Base-by-base conservation (phyloP, 306 rosid genomes). In the Dalbergia oliveri region DNA sequence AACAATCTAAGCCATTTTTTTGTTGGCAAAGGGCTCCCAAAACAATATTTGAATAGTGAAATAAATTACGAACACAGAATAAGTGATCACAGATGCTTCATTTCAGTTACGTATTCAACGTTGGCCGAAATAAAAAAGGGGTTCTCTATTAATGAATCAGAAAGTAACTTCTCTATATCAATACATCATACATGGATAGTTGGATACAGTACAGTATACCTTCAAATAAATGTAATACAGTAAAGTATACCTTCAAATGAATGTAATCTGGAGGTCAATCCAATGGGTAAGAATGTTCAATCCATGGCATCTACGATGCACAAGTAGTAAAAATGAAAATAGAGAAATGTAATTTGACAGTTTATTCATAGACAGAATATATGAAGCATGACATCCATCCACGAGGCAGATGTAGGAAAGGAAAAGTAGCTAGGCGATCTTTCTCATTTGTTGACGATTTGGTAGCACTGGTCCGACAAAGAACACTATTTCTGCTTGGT, bases 331-430 rank as follows among this genome's bases (percentile, higher is more conserved):
- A 65, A 26, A 26, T 26, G 65, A 70, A 65, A 73, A 37, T 72
- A 34, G 14, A 50, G 60, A 35, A 77, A 68, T 56, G 21, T 16
- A 43, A 31, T 43, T 18, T 54, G 33, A 9, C 11, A 16, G 11
- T 51, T 37, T 70, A 58, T 73, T 71, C 54, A 56, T 9, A n/a
- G 60, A 47, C 47, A 44, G 66, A 78, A 77, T 39, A 66, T 49
- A 75, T 73, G 79, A 82, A 51, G 58, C 44, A 13, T 51, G 66
- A 31, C 43, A 65, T 45, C 89, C 33, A 59, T 61, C 87, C 35
- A 60, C 45, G 47, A 35, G 79, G 50, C 72, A 53, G 60, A 76
- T 83, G 45, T n/a, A 53, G 72, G 47, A 43, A 58, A 76, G 31
- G 39, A 77, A 72, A 66, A 61, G 66, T 45, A 23, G 31, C 59